phyloP scores from a whole-genome alignment of 2,329 filamentous ascomycete genomes.

The Monilinia fructigena region DNA sequence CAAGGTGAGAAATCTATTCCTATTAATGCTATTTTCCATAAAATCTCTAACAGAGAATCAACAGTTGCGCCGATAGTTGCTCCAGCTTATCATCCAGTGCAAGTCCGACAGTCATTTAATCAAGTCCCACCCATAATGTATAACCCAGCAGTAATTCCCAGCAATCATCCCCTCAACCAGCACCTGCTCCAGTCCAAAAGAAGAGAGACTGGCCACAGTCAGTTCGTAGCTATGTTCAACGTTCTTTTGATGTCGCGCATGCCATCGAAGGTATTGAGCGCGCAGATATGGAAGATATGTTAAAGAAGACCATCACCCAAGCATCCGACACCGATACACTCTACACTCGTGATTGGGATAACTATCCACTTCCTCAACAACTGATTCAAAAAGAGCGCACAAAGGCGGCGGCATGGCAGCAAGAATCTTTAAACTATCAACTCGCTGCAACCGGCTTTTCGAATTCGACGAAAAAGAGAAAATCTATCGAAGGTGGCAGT shows the following conservation, averaged over 20 bases:
- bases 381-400: slow-evolving; percentile 69
- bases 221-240: slow-evolving; percentile 86
- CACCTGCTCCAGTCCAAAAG: slow-evolving; percentile 43
- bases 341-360: slow-evolving; percentile 76
- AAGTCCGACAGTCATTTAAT: slow-evolving; percentile 43
- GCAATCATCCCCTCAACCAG: slow-evolving; percentile 34
- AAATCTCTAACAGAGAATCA: not conserved
- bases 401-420: slow-evolving; percentile 43
- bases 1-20: slow-evolving; percentile 33
- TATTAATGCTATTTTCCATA: too few relatives aligned
- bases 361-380: slow-evolving; percentile 79
- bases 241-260: slow-evolving; percentile 78
- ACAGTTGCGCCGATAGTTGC: slow-evolving; percentile 42
- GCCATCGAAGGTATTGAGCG: slow-evolving; percentile 60
- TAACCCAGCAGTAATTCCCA: slow-evolving; percentile 36
- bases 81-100: slow-evolving; percentile 47
- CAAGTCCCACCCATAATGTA: slow-evolving; percentile 39
- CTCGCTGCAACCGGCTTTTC: slow-evolving; percentile 30
- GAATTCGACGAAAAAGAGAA: slow-evolving; percentile 66
- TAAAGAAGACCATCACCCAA: slow-evolving; percentile 81
- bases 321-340: slow-evolving; percentile 74
- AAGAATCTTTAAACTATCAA: slow-evolving; percentile 35
- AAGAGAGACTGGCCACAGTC: slow-evolving; percentile 75
- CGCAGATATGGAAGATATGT: slow-evolving; percentile 75
- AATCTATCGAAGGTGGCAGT: slow-evolving; percentile 65